These are phyloP conservation scores for Cladosporium halotolerans DNA, from an alignment of 2,329 filamentous ascomycete species.

Conservation along the genomic window DNA sequence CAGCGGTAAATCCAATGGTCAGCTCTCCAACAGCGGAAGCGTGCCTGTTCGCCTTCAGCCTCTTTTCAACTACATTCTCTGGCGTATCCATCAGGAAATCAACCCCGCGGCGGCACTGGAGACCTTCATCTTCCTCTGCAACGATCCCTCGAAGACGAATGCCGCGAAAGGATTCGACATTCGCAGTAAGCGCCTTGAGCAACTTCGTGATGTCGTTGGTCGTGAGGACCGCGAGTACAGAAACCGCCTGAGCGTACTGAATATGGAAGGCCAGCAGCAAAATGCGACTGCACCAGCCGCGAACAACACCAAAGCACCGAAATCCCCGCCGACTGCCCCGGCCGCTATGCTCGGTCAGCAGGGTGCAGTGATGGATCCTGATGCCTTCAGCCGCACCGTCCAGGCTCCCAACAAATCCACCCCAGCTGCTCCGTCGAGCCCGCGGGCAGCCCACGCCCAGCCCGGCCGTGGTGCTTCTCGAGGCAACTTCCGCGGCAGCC, in stretches of 20 bases:
- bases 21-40: conserved; percentile 12
- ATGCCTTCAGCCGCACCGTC: conserved; percentile 33
- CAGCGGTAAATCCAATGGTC: neutral
- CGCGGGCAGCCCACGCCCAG: conserved; percentile 11
- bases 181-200: conserved; percentile 43
- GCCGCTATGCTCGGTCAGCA: conserved; percentile 27
- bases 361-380: conserved; percentile 39
- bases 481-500: conserved; percentile 19
- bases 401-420: conserved; percentile 16
- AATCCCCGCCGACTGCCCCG: conserved; percentile 26
- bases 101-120: conserved; percentile 43
- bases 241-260: conserved; percentile 27
- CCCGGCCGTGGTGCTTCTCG: conserved; percentile 17
- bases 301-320: conserved; percentile 12
- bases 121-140: conserved; percentile 47
- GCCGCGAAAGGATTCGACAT: conserved; percentile 46
- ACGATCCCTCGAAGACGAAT: conserved; percentile 40
- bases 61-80: conserved; percentile 47
- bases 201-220: conserved; percentile 43
- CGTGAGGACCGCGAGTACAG: conserved; percentile 45
- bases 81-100: conserved; percentile 45
- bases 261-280: conserved; percentile 17
- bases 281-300: neutral
- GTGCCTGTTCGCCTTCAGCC: conserved; percentile 39
- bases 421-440: conserved; percentile 9